Conservation (phyloP, 2,329 filamentous ascomycete genomes). For the Pseudogymnoascus verrucosus region DNA sequence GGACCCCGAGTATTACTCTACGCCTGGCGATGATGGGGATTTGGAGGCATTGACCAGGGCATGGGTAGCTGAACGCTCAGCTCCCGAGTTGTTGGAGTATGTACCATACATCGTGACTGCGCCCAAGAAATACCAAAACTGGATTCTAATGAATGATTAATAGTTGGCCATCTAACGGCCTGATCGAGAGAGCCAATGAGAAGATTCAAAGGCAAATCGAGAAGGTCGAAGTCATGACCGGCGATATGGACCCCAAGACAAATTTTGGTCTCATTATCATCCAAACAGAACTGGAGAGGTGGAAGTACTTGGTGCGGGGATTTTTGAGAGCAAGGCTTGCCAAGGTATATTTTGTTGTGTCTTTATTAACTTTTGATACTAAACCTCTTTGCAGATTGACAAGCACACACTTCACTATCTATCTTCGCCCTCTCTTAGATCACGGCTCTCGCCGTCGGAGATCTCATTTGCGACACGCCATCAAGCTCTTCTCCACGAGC, state of each 20-base stretch:
- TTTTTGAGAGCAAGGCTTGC: slow-evolving; percentile 77
- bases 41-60: slow-evolving; percentile 82
- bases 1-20: slow-evolving; percentile 48
- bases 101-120: slow-evolving; percentile 16
- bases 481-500: slow-evolving; percentile 72
- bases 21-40: slow-evolving; percentile 44
- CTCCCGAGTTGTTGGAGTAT: slow-evolving; percentile 81
- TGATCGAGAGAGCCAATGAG: slow-evolving; percentile 76
- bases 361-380: not conserved
- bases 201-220: slow-evolving; percentile 63
- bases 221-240: slow-evolving; percentile 67
- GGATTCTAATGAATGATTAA: not conserved
- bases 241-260: slow-evolving; percentile 78
- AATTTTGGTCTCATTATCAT: slow-evolving; percentile 93
- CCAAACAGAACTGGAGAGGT: slow-evolving; percentile 91
- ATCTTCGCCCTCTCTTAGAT: slow-evolving; percentile 43
- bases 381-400: slow-evolving; percentile 54
- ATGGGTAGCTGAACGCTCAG: slow-evolving; percentile 87
- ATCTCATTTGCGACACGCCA: slow-evolving; percentile 76
- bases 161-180: slow-evolving; percentile 58
- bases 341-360: slow-evolving; percentile 50
- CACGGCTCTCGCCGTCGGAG: slow-evolving; percentile 68
- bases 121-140: slow-evolving; percentile 10
- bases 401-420: slow-evolving; percentile 68
- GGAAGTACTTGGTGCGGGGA: slow-evolving; percentile 82